Evolutionary conservation across 305 asterid genomes (phyloP).

Genomic region (Fraxinus dipetala): DNA sequence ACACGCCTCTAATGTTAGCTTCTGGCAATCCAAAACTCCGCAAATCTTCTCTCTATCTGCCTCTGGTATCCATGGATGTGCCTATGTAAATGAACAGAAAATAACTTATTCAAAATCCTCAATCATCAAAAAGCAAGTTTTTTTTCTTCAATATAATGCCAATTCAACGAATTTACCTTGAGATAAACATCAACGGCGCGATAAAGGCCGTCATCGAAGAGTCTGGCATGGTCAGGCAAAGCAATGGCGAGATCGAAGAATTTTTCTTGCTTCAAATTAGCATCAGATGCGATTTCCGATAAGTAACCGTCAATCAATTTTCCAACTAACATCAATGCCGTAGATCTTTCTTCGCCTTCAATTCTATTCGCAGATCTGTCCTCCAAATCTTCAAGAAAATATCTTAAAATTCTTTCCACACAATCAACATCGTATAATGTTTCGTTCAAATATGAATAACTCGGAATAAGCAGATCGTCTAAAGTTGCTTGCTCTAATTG

Average conservation of each 20-base stretch:
- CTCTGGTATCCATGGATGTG: slow-evolving; percentile 88
- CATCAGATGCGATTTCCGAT: slow-evolving; percentile 91
- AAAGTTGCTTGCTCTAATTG: slow-evolving; percentile 81
- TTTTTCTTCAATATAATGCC: background rate
- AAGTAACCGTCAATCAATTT: slow-evolving; percentile 87
- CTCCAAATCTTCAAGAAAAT: slow-evolving; percentile 50
- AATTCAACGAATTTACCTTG: slow-evolving; percentile 45
- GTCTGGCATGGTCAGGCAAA: slow-evolving; percentile 75
- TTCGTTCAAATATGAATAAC: slow-evolving; percentile 85
- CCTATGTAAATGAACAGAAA: slow-evolving; percentile 35
- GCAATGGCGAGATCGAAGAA: slow-evolving; percentile 71
- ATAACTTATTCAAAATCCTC: background rate
- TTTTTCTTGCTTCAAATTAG: slow-evolving; percentile 72
- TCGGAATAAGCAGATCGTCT: slow-evolving; percentile 86
- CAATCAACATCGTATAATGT: slow-evolving; percentile 87
- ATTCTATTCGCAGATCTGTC: slow-evolving; percentile 36
- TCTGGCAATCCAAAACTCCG: slow-evolving; percentile 80
- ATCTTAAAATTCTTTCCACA: slow-evolving; percentile 71
- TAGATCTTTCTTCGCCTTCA: slow-evolving; percentile 55
- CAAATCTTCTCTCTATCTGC: slow-evolving; percentile 77
- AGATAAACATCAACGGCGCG: slow-evolving; percentile 97
- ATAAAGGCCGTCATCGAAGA: slow-evolving; percentile 88
- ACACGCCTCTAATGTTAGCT: slow-evolving; percentile 88
- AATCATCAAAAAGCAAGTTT: background rate
- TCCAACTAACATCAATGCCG: slow-evolving; percentile 74